Conservation (phyloP, 331 rosid genomes). For the Saraca asoca region DNA sequence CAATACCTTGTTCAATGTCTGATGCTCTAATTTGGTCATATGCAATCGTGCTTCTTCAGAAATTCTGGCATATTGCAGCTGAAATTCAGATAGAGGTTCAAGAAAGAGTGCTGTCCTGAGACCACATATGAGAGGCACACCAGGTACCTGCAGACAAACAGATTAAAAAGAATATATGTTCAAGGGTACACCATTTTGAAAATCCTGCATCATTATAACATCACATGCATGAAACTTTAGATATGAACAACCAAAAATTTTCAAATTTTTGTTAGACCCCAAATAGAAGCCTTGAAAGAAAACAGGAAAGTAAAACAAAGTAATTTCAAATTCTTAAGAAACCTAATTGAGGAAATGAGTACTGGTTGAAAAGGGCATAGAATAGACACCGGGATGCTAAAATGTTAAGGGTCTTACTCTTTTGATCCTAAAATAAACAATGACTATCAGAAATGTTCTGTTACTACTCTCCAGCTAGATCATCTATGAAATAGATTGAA, state of each 20-base stretch:
- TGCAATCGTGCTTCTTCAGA: slow-evolving; percentile 62
- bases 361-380: background rate
- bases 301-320: background rate
- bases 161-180: slow-evolving; percentile 2
- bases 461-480: too few species aligned
- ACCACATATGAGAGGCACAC: slow-evolving; percentile 74
- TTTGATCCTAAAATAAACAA: background rate
- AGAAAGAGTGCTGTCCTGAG: slow-evolving; percentile 74
- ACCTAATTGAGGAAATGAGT: background rate
- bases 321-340: background rate
- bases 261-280: background rate
- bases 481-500: too few species aligned
- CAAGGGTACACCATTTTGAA: slow-evolving; percentile 9
- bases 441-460: background rate
- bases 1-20: slow-evolving; percentile 39
- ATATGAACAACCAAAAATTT: background rate
- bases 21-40: slow-evolving; percentile 51
- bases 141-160: slow-evolving; percentile 62
- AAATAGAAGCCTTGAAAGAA: background rate
- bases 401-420: background rate
- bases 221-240: background rate
- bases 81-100: slow-evolving; percentile 62
- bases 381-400: background rate
- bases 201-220: background rate
- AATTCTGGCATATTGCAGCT: slow-evolving; percentile 60